Evolutionary conservation across 139 green algal species (phyloP).

Genomic region (Coccomyxa sp.): DNA sequence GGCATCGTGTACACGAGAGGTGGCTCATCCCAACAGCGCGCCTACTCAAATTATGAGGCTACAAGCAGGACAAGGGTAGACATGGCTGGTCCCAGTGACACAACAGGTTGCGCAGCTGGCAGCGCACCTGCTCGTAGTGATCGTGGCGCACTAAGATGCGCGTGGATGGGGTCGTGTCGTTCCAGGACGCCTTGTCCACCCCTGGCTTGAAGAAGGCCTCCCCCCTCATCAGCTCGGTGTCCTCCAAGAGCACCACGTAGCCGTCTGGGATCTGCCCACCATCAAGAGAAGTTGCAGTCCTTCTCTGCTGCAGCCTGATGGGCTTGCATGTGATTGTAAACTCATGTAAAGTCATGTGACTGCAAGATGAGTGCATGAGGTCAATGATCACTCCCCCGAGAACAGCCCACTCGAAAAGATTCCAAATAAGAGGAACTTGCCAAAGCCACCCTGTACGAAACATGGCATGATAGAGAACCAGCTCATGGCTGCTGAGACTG

Average conservation of each 20-base stretch:
- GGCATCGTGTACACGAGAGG: too few species aligned
- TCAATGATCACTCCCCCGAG: neutral
- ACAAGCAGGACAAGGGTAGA: too few species aligned
- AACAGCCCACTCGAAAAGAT: neutral
- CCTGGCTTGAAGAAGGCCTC: constrained; percentile 36
- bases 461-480: too few species aligned
- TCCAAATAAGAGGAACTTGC: too few species aligned
- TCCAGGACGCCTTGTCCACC: constrained; percentile 17
- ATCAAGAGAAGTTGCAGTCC: neutral
- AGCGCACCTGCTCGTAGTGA: neutral
- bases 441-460: too few species aligned
- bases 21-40: too few species aligned
- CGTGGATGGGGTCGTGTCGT: constrained; percentile 20
- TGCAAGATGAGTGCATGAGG: neutral
- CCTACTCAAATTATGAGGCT: too few species aligned
- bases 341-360: neutral
- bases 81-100: too few species aligned
- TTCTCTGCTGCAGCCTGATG: neutral
- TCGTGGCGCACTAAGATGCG: constrained; percentile 22
- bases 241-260: constrained; percentile 34
- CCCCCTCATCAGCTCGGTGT: constrained; percentile 17
- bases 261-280: constrained; percentile 10
- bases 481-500: too few species aligned
- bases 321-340: neutral
- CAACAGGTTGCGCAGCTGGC: neutral